phyloP scores from a whole-genome alignment of 2,329 filamentous ascomycete species.

The Fusarium heterosporum region DNA sequence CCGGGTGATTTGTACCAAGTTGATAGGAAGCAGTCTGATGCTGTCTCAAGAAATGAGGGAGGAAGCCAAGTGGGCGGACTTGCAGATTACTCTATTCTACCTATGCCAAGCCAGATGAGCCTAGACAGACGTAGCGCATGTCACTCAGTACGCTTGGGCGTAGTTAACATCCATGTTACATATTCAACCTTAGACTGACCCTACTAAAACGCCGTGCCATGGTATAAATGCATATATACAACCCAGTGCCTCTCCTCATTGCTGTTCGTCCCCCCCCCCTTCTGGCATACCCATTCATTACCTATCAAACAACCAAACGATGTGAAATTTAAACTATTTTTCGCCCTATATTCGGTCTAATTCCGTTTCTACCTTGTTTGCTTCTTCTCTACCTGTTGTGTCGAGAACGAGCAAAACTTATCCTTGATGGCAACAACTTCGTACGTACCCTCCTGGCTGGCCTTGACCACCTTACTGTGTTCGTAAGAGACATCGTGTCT shows the following conservation, averaged over 20 bases:
- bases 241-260: conserved; percentile 37
- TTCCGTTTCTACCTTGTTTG: conserved; percentile 53
- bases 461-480: conserved; percentile 82
- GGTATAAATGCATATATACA: conserved; percentile 55
- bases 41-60: neutral
- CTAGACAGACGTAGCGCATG: neutral
- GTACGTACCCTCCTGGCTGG: conserved; percentile 95
- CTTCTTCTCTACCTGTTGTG: conserved; percentile 67
- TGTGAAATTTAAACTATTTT: conserved; percentile 36
- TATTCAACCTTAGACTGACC: conserved; percentile 45
- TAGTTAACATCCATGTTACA: conserved; percentile 22
- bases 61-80: neutral
- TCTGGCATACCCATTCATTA: conserved; percentile 28
- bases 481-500: conserved; percentile 87
- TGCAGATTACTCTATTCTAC: neutral
- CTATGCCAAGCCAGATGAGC: too few species aligned
- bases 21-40: neutral
- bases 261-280: conserved; percentile 22
- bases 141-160: neutral
- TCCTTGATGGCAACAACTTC: conserved; percentile 98
- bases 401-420: conserved; percentile 88
- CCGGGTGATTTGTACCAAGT: neutral
- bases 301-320: conserved; percentile 31
- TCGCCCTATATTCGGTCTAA: conserved; percentile 2
- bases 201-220: conserved; percentile 54